Conservation (phyloP, 352 stramenopile species). For the Phytophthora meadii region DNA sequence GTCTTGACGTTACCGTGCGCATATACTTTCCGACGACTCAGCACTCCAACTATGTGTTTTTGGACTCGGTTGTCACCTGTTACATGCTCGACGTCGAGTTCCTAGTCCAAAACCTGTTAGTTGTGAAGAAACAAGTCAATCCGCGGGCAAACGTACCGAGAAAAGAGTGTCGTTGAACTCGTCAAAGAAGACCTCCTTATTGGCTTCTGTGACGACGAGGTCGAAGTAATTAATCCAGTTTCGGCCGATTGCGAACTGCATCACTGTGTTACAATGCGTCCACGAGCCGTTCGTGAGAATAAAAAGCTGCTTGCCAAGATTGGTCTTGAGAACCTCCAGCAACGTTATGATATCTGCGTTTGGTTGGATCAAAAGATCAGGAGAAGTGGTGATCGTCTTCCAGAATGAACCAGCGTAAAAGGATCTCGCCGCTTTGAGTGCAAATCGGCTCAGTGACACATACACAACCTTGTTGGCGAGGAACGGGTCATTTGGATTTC, state of each 20-base stretch:
- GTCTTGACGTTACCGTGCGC: constrained; percentile 51
- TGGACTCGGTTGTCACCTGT: constrained; percentile 2
- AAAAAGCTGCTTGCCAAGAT: constrained; percentile 49
- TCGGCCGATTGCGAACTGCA: constrained; percentile 53
- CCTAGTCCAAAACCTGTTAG: not conserved
- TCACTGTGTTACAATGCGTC: constrained; percentile 63
- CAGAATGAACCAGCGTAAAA: constrained; percentile 60
- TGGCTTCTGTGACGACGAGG: constrained; percentile 55
- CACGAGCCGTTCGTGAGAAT: constrained; percentile 62
- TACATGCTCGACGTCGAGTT: constrained; percentile 11
- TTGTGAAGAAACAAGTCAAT: no score
- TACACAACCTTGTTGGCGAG: constrained; percentile 51
- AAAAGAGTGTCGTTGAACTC: constrained; percentile 57
- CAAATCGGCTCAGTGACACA: constrained; percentile 49
- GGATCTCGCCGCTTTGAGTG: constrained; percentile 45
- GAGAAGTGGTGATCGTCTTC: constrained; percentile 50
- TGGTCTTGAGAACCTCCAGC: constrained; percentile 40
- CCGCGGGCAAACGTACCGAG: constrained; percentile 28
- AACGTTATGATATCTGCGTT: constrained; percentile 52
- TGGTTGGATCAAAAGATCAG: constrained; percentile 50
- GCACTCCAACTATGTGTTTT: constrained; percentile 38
- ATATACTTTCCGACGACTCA: constrained; percentile 51
- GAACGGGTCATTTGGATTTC: constrained; percentile 57
- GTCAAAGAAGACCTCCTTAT: constrained; percentile 67
- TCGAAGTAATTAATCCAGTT: constrained; percentile 61